Conservation (phyloP, 2,329 filamentous ascomycete genomes). For the Ophiostoma pallidulum region DNA sequence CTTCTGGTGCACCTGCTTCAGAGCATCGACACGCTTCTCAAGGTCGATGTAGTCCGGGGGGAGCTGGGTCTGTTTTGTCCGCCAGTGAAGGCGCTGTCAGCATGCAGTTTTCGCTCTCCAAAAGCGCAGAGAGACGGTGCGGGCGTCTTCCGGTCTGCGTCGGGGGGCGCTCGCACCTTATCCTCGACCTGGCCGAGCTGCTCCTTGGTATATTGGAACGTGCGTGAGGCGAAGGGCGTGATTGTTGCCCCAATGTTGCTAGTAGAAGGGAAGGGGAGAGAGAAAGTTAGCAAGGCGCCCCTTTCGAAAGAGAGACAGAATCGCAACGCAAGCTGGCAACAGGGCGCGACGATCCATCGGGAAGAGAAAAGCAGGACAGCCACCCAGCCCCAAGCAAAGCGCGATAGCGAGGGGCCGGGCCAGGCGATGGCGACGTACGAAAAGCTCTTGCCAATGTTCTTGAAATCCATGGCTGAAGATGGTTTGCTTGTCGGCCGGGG, state of each 20-base stretch:
- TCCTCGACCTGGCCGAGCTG: constrained; percentile 91
- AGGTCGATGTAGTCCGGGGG: constrained; percentile 96
- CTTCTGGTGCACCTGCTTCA: constrained; percentile 95
- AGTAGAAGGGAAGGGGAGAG: not conserved
- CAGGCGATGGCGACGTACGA: constrained; percentile 34
- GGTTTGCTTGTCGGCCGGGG: no score
- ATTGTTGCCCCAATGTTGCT: constrained; percentile 65
- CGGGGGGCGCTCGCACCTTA: constrained; percentile 48
- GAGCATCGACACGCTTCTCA: constrained; percentile 94
- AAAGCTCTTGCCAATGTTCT: constrained; percentile 47
- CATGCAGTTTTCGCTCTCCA: not conserved
- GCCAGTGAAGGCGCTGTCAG: no score
- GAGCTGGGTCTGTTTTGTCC: constrained; percentile 83
- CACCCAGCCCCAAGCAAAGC: no score
- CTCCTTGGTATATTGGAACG: constrained; percentile 96
- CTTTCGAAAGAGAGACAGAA: not conserved
- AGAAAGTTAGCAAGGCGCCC: constrained; percentile 4
- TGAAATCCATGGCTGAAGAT: constrained; percentile 44
- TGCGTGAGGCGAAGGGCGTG: constrained; percentile 86
- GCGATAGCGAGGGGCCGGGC: no score
- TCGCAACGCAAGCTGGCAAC: not conserved
- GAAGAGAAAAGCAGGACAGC: no score
- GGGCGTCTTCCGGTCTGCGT: not conserved
- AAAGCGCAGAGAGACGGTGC: no score
- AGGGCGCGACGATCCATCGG: no score